phyloP scores from a whole-genome alignment of 179 eudicot species.

The Heliamphora ciliata region DNA sequence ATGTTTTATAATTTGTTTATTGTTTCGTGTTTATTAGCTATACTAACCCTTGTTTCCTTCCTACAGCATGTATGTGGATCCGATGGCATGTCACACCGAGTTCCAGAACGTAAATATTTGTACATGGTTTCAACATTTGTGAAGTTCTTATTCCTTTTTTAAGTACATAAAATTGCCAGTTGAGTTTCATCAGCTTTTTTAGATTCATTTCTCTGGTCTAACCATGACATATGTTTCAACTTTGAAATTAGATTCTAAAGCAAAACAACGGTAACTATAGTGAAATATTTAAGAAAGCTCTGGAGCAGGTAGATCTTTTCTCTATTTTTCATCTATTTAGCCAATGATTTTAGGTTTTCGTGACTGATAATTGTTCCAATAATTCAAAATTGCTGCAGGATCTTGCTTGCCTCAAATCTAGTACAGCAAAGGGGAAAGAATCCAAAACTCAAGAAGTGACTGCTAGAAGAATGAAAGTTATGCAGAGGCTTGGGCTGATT shows the following conservation, averaged over 20 bases:
- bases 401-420: slow-evolving; percentile 21
- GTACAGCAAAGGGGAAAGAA: slow-evolving; percentile 19
- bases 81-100: slow-evolving; percentile 27
- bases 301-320: slow-evolving; percentile 36
- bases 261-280: slow-evolving; percentile 31
- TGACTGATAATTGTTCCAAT: not conserved
- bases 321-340: not conserved
- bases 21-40: not conserved
- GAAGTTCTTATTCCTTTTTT: not conserved
- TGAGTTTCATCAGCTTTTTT: not conserved
- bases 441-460: slow-evolving; percentile 26
- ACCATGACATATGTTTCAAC: not conserved
- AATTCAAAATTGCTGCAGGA: slow-evolving; percentile 22
- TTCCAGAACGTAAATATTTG: slow-evolving; percentile 39
- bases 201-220: not conserved
- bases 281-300: slow-evolving; percentile 40
- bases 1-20: not conserved
- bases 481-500: slow-evolving; percentile 54
- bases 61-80: slow-evolving; percentile 47
- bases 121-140: not conserved
- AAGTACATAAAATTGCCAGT: slow-evolving; percentile 1
- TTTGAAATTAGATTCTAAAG: slow-evolving; percentile 35
- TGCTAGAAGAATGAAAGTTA: slow-evolving; percentile 47
- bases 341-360: not conserved
- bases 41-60: slow-evolving; percentile 12